These are phyloP conservation scores for Globisporangium nodosum DNA, from an alignment of 352 stramenopile genomes.

Conservation along the genomic window DNA sequence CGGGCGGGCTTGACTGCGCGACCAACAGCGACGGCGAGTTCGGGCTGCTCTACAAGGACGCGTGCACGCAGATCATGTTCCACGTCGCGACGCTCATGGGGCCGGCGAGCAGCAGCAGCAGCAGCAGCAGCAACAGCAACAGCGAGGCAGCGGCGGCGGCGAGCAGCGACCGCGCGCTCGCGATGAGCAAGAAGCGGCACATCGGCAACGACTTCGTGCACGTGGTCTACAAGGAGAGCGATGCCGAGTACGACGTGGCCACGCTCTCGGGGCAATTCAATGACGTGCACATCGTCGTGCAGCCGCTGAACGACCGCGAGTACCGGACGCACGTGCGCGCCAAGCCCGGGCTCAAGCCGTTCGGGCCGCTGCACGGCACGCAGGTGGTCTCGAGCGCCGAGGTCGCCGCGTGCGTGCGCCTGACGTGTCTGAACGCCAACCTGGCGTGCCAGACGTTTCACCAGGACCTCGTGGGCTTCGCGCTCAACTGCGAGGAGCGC, in stretches of 20 bases:
- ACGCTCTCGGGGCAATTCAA: conserved; percentile 84
- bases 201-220: conserved; percentile 89
- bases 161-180: conserved; percentile 3
- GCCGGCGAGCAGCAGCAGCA: conserved; percentile 4
- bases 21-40: conserved; percentile 73
- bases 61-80: conserved; percentile 77
- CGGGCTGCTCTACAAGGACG: conserved; percentile 62
- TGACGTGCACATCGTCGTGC: conserved; percentile 83
- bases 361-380: conserved; percentile 67
- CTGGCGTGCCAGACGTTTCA: conserved; percentile 79
- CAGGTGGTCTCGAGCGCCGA: conserved; percentile 62
- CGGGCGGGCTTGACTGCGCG: conserved; percentile 68
- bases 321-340: conserved; percentile 69
- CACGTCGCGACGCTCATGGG: conserved; percentile 86
- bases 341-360: conserved; percentile 67
- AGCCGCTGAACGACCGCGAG: conserved; percentile 69
- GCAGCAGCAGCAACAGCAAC: neutral
- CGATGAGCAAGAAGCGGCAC: conserved; percentile 84
- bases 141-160: neutral
- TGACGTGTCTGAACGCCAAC: conserved; percentile 82
- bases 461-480: conserved; percentile 76
- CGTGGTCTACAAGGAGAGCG: conserved; percentile 83
- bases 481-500: conserved; percentile 75
- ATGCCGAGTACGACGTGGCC: conserved; percentile 67
- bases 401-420: conserved; percentile 60